Base-by-base conservation (phyloP, 2,329 filamentous ascomycete genomes). In the Rutstroemia sp. region DNA sequence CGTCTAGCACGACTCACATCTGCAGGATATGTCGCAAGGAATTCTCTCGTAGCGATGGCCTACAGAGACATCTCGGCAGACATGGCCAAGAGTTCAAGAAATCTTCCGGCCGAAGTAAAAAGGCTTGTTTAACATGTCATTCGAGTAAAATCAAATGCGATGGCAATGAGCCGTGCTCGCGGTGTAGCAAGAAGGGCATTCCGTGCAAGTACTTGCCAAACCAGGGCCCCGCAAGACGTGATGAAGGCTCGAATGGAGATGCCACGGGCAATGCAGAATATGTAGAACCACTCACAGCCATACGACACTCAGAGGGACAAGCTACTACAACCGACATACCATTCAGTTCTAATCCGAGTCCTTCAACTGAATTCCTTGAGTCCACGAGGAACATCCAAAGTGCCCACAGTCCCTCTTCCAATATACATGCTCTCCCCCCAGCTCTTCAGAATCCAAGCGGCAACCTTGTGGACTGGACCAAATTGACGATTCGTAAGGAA, bases 91-190 rank as follows among this genome's bases (percentile, higher is more conserved):
- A 51, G 7, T 67, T 61, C 56, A 65, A 60, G 23, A 57, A 34
- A 17, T 60, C 60, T 1, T 61, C 63, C 0, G 58, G 61, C 1
- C 68, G 73, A 47, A 69, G 69, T 23, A 71, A 71, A 27, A 67
- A 69, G 7, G 74, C 75, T 9, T 77, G 75, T 49, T 68, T 75
- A 59, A 67, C 71, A 6, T 77, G 75, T 27, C 75, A 74, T 48
- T 64, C 70, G n/a, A 75, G 72, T 57, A 77, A 76, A 63, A 74
- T 71, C 2, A 75, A 73, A 57, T 76, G 75, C 50, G 70, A 74
- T 56, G 75, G 75, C 1, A 71, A 72, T 12, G 55, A 63, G 1
- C 68, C 66, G 23, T 76, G 75, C 46, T 68, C 70, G 1, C 69
- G 72, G 2, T 76, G 74, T 47, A 59, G 61, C 4, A 75, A 73